Conservation (phyloP, 306 rosid genomes). For the Corylus americana region DNA sequence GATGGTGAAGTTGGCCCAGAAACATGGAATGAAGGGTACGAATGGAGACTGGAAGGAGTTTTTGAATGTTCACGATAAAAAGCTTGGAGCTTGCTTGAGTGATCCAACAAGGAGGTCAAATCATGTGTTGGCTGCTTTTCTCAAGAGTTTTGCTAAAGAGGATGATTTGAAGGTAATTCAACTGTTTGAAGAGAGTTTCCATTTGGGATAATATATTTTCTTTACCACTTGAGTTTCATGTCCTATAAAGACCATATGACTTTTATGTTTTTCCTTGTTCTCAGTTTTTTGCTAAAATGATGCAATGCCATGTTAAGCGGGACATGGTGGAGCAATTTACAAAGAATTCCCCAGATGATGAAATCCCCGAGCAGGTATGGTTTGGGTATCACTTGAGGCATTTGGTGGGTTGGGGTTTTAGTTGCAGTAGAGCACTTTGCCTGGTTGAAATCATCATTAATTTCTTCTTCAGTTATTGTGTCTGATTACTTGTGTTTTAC, state of each 20-base stretch:
- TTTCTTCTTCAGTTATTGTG: not conserved
- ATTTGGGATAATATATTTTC: not conserved
- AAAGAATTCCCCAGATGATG: conserved; percentile 39
- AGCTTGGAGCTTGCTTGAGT: conserved; percentile 66
- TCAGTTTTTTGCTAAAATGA: conserved; percentile 59
- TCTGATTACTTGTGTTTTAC: not conserved
- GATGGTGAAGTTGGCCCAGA: conserved; percentile 66
- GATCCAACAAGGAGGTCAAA: conserved; percentile 72
- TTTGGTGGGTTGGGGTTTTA: not conserved
- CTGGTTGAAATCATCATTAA: not conserved
- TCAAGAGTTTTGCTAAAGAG: conserved; percentile 56
- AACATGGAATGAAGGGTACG: conserved; percentile 62
- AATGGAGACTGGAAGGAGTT: conserved; percentile 85
- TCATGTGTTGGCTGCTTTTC: conserved; percentile 58
- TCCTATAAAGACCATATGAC: not conserved
- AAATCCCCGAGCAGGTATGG: conserved; percentile 67
- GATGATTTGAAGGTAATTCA: conserved; percentile 59
- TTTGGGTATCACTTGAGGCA: conserved; percentile 18
- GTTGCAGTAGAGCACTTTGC: not conserved
- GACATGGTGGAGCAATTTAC: conserved; percentile 34
- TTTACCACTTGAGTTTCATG: not conserved
- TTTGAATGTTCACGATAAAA: conserved; percentile 48
- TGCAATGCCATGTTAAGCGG: conserved; percentile 55
- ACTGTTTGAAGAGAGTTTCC: not conserved
- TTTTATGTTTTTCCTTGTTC: not conserved